phyloP scores from a whole-genome alignment of 257 asterid species.

The Solanum dulcamara region DNA sequence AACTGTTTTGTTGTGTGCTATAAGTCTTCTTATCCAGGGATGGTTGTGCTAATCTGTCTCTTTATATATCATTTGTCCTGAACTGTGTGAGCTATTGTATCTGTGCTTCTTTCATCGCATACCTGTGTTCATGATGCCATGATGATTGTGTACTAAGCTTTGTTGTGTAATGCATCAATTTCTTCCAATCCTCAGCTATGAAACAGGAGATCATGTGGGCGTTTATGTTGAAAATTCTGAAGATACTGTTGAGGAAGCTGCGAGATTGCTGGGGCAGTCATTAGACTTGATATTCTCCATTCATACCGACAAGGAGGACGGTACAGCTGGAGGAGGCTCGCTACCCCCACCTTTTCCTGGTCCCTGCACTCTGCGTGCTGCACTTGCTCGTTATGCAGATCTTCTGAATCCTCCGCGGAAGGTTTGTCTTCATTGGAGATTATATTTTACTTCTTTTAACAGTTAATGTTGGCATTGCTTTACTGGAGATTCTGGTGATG shows the following conservation, averaged over 20 bases:
- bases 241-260: slow-evolving; percentile 63
- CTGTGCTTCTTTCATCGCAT: neutral
- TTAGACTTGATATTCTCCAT: slow-evolving; percentile 46
- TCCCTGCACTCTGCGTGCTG: slow-evolving; percentile 58
- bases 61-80: neutral
- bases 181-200: slow-evolving; percentile 35
- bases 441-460: neutral
- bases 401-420: slow-evolving; percentile 62
- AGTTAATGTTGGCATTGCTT: neutral
- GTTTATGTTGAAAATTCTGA: slow-evolving; percentile 56
- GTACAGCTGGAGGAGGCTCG: slow-evolving; percentile 50
- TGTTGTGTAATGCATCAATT: neutral
- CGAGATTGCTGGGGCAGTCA: slow-evolving; percentile 39
- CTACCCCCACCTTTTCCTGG: slow-evolving; percentile 70
- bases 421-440: slow-evolving; percentile 12
- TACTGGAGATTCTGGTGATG: neutral
- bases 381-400: slow-evolving; percentile 63
- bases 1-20: neutral
- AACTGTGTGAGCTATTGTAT: neutral
- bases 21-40: neutral
- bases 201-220: slow-evolving; percentile 81
- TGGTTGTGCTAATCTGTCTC: neutral
- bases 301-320: slow-evolving; percentile 58
- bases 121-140: neutral
- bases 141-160: neutral